phyloP scores from a whole-genome alignment of 1,139 yeast species.

The Hemisphaericaspora xylofermentans region DNA sequence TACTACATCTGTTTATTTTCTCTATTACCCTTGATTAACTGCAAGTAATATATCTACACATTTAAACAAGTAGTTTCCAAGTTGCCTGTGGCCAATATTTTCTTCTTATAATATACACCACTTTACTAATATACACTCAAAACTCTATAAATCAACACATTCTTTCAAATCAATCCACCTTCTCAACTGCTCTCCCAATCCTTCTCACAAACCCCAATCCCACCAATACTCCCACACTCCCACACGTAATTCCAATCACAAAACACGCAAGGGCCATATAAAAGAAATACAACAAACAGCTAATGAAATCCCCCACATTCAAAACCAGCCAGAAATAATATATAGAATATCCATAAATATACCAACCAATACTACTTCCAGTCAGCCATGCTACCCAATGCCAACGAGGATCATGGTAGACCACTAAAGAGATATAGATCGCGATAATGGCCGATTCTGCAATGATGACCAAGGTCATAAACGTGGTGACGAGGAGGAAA shows the following conservation, averaged over 20 bases:
- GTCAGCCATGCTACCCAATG: slow-evolving; percentile 80
- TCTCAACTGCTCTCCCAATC: slow-evolving; percentile 53
- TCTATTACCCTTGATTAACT: too few relatives aligned
- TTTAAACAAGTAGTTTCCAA: too few relatives aligned
- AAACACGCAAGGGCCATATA: slow-evolving; percentile 68
- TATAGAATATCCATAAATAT: slow-evolving; percentile 64
- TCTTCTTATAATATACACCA: too few relatives aligned
- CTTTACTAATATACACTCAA: too few relatives aligned
- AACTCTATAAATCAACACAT: too few relatives aligned
- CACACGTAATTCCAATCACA: slow-evolving; percentile 69
- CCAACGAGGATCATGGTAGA: slow-evolving; percentile 69
- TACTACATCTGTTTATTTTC: too few relatives aligned
- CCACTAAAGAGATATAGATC: slow-evolving; percentile 58
- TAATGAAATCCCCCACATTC: slow-evolving; percentile 66
- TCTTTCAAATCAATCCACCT: slow-evolving; percentile 44
- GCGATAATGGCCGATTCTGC: slow-evolving; percentile 75
- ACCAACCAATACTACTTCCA: slow-evolving; percentile 72
- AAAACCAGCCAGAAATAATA: slow-evolving; percentile 61
- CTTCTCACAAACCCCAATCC: slow-evolving; percentile 60
- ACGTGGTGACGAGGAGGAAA: slow-evolving; percentile 61
- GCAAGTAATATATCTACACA: too few relatives aligned
- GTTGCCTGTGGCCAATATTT: too few relatives aligned
- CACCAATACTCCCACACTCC: slow-evolving; percentile 69
- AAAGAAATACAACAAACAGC: slow-evolving; percentile 65
- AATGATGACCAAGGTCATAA: slow-evolving; percentile 60